Percentiles rank a stretch among this genome's conserved stretches.
Conservation (phyloP, 768 basidiomycete species). For the Psilocybe azurescens region DNA sequence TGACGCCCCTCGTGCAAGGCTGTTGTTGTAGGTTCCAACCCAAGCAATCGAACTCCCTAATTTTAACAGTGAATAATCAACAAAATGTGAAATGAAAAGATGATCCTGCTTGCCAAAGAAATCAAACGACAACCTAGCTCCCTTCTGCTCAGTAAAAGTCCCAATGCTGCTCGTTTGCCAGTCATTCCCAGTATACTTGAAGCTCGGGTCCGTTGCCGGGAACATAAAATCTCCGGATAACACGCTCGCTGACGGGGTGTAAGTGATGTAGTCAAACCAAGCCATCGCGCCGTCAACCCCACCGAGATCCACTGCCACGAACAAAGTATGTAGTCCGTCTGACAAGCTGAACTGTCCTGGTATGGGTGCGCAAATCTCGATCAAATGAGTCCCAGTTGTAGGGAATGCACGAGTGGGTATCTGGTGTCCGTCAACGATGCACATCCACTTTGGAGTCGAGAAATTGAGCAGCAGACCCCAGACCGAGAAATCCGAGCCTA, state of each 20-base stretch:
- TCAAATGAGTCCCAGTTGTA: too few relatives aligned
- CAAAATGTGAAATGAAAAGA: too few relatives aligned
- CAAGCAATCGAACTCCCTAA: conserved; percentile 4
- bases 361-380: neutral
- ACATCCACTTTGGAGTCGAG: too few relatives aligned
- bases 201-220: neutral
- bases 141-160: neutral
- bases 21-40: neutral
- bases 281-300: neutral
- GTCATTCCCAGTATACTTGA: neutral
- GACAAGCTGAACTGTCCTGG: neutral
- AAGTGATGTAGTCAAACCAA: conserved; percentile 1
- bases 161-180: neutral
- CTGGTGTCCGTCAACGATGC: too few relatives aligned
- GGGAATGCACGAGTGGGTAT: too few relatives aligned
- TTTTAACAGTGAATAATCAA: too few relatives aligned
- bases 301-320: neutral
- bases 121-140: neutral
- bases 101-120: neutral
- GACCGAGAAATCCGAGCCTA: too few relatives aligned
- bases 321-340: neutral
- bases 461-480: too few relatives aligned
- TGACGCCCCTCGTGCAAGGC: neutral
- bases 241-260: neutral
- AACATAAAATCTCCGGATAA: conserved; percentile 1